These are phyloP conservation scores for Madurella mycetomatis DNA, from an alignment of 2,329 filamentous ascomycete species.

Conservation along the genomic window DNA sequence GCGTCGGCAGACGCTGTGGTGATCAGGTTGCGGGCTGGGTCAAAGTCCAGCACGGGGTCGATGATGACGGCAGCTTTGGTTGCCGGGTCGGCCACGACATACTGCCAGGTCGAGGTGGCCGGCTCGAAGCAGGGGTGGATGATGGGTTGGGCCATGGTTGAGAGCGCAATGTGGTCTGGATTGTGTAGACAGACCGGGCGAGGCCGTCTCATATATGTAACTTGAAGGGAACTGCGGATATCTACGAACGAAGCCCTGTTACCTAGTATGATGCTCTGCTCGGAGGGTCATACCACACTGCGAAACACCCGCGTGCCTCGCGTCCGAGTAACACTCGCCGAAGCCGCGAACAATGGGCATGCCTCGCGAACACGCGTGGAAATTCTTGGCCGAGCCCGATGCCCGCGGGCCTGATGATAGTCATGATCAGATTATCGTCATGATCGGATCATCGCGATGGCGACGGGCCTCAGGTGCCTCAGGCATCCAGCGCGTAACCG, in stretches of 20 bases:
- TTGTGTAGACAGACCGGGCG: too few relatives aligned
- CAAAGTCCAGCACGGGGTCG: conserved; percentile 58
- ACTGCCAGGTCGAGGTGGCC: conserved; percentile 54
- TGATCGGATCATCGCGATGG: neutral
- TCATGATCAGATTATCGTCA: neutral
- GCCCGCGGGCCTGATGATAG: neutral
- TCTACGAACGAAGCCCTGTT: too few relatives aligned
- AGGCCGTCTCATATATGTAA: too few relatives aligned
- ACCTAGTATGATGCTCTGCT: too few relatives aligned
- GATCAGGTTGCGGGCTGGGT: conserved; percentile 39
- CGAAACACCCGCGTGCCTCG: too few relatives aligned
- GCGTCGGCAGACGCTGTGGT: conserved; percentile 49
- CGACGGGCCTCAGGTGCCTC: neutral
- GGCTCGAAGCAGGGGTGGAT: conserved; percentile 39
- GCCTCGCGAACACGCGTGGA: too few relatives aligned
- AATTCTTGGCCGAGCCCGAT: too few relatives aligned
- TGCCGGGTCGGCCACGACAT: conserved; percentile 51
- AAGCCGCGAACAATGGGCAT: too few relatives aligned
- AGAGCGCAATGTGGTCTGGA: neutral
- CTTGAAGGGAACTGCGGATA: too few relatives aligned
- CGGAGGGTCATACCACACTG: too few relatives aligned
- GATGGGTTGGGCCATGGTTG: conserved; percentile 29
- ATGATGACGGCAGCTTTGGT: conserved; percentile 52
- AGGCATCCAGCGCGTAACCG: neutral
- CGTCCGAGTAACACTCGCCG: too few relatives aligned